Base-by-base conservation (phyloP, 2,329 filamentous ascomycete species). In the Remersonia thermophila region DNA sequence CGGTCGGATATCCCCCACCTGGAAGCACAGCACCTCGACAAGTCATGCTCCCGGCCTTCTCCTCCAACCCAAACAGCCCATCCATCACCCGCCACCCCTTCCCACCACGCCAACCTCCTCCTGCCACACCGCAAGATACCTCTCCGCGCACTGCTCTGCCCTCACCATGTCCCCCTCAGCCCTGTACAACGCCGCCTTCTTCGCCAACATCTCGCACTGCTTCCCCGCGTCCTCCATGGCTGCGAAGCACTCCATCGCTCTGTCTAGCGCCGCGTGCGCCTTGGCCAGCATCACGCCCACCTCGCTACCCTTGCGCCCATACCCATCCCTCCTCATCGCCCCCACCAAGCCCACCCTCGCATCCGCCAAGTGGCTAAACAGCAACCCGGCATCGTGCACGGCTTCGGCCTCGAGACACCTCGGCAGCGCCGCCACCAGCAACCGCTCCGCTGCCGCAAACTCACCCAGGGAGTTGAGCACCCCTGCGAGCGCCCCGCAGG, bases 271-370 rank as follows among this genome's bases (percentile, higher is more conserved):
- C 27, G 67, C 66, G 36, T 74, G 52, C 0, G 76, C 78, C 36
- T 66, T 64, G 7, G 66, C 69, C 49, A 83, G 55, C 46, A 69
- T 66, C 50, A 78, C 73, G 27, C 65, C 66, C 36, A n/a, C n/a
- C n/a, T n/a, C n/a, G n/a, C n/a, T n/a, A n/a, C n/a, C n/a, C n/a
- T n/a, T n/a, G n/a, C n/a, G n/a, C n/a, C 20, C 20, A 23, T 23
- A 23, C 20, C 20, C 9, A 5, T 28, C 12, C 13, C 12, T 28
- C 31, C 23, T 28, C 27, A 16, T 18, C 47, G 62, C 51, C 26
- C 83, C 80, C 0, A 83, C 84, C 42, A 83, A 59, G 0, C 86
- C 86, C 64, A 93, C 81, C 47, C 79, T 73, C 0, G 83, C 79
- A 53, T 94, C 85, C 0, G 74, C 82, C 3, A 93, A 68, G 15